Conservation (phyloP, 768 basidiomycete species). For the Termitomyces sp. region DNA sequence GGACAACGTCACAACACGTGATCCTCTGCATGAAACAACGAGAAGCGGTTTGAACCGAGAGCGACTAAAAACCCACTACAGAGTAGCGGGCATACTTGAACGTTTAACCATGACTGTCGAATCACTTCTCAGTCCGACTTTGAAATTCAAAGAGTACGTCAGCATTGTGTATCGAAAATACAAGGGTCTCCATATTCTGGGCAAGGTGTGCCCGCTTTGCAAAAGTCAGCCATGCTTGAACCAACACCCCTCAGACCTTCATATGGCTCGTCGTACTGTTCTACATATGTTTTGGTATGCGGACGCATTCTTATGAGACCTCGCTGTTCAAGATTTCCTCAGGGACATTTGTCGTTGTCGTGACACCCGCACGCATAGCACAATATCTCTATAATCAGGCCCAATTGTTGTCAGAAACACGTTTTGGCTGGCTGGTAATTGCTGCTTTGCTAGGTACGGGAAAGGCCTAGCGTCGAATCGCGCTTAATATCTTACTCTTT, state of each 20-base stretch:
- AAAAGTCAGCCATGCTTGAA: slow-evolving; percentile 5
- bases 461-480: slow-evolving; percentile 6
- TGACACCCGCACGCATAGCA: slow-evolving; percentile 64
- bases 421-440: slow-evolving; percentile 63
- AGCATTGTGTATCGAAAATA: slow-evolving; percentile 40
- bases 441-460: slow-evolving; percentile 48
- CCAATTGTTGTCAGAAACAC: slow-evolving; percentile 54
- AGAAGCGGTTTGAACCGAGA: too few species aligned
- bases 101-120: slow-evolving; percentile 25
- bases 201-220: slow-evolving; percentile 45
- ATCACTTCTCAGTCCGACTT: slow-evolving; percentile 15
- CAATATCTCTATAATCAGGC: slow-evolving; percentile 73
- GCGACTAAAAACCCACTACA: too few species aligned
- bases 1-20: too few species aligned
- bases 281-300: slow-evolving; percentile 45
- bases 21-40: too few species aligned
- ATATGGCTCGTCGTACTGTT: slow-evolving; percentile 60
- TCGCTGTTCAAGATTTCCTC: not conserved
- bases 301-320: not conserved
- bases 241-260: slow-evolving; percentile 40
- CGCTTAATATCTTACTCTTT: not conserved
- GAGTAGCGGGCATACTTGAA: too few species aligned
- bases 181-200: slow-evolving; percentile 45
- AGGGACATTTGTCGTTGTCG: slow-evolving; percentile 44
- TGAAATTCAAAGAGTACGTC: slow-evolving; percentile 33